Base-by-base conservation (phyloP, 2,329 filamentous ascomycete genomes). In the Talaromyces rugulosus region DNA sequence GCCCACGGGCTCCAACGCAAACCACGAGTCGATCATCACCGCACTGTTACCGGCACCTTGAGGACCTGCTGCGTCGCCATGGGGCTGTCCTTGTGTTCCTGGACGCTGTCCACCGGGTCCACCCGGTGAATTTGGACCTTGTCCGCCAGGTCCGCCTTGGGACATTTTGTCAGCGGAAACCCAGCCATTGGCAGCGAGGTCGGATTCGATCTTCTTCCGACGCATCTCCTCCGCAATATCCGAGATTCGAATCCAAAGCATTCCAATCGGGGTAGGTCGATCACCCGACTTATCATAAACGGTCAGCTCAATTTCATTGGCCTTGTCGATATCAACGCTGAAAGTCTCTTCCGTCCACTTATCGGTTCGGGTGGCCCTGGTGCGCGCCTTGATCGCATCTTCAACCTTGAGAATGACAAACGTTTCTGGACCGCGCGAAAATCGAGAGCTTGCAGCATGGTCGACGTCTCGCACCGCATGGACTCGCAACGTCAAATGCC, bases 161-260 rank as follows among this genome's bases (percentile, higher is more conserved):
- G 86, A 90, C 91, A 98, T 96, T 72, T 94, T 91, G 75, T 98
- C 95, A 58, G 95, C 95, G 66, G 95, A 96, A 59, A 97, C 94
- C 95, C 95, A 99, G 59, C 94, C 95, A 52, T 91, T 92, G 71
- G 88, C 90, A 75, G 93, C 96, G 74, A 97, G 91, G 73, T 99
- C 95, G 14, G 92, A 90, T 78, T 99, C 95, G 65, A 99, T 96
- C 80, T 90, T 96, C 83, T 98, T 98, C 65, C 93, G 88, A 73
- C 95, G 89, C 84, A 99, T 94, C 77, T 99, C 95, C 74, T 99
- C 95, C 1, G 92, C 92, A 67, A 99, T 96, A 75, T 99, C 95
- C 16, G 95, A 96, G 72, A 99, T 94, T 63, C 95, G 86, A 62
- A 99, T 88, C 95, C 95, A 99, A 14, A 98, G 84, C 83, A 99